phyloP scores from a whole-genome alignment of 805 yeast genomes.

The Candida nitratophila region DNA sequence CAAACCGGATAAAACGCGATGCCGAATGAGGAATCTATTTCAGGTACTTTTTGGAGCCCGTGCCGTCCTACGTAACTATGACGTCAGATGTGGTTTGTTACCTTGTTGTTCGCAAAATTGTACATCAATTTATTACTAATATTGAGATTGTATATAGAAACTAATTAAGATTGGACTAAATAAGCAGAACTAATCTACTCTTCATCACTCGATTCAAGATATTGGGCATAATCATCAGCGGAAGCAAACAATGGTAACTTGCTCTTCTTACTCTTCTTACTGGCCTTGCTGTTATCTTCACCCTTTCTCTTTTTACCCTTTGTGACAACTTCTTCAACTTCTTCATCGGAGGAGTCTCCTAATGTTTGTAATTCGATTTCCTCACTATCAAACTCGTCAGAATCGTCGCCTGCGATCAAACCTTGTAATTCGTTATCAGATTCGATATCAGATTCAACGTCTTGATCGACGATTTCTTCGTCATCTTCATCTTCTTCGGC shows the following conservation, averaged over 20 bases:
- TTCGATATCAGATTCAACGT: background rate
- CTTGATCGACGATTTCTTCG: conserved; percentile 2
- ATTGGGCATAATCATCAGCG: conserved; percentile 78
- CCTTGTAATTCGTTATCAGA: conserved; percentile 1
- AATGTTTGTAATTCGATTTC: conserved; percentile 21
- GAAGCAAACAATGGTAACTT: conserved; percentile 81
- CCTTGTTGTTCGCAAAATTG: no score
- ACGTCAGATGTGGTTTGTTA: no score
- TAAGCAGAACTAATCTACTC: no score
- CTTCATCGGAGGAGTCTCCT: conserved; percentile 20
- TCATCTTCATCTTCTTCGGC: conserved; percentile 14
- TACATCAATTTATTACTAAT: no score
- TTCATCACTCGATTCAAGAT: conserved; percentile 60
- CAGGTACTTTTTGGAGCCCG: no score
- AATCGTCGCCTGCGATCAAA: conserved; percentile 14
- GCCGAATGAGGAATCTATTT: no score
- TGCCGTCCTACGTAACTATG: no score
- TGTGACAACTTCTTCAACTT: conserved; percentile 18
- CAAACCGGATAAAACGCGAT: no score
- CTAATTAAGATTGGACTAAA: no score
- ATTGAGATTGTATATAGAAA: no score
- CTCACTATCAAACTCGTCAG: conserved; percentile 15
- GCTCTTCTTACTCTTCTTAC: conserved; percentile 45
- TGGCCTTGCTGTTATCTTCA: conserved; percentile 12
- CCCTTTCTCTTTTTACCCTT: conserved; percentile 13